Base-by-base conservation (phyloP, 148 eudicot species). In the Pharnaceum exiguum region DNA sequence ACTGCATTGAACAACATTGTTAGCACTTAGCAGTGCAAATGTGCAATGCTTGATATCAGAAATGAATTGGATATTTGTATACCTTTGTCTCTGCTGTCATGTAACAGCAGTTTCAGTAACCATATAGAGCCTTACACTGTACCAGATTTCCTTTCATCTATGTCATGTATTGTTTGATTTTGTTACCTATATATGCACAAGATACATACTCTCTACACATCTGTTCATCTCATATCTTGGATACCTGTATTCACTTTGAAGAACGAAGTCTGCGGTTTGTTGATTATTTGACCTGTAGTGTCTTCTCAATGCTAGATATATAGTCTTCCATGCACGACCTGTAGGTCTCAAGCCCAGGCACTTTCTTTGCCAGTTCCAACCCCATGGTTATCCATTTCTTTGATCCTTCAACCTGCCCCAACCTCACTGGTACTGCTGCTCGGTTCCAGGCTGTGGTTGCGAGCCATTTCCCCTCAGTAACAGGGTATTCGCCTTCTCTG, bases 381-480 rank as follows among this genome's bases (percentile, higher is more conserved):
- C 89, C 99, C 50, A 89, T 43, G 55, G 13, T 70, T 91, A 89
- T 86, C 99, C 99, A 93, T 73, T 82, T 93, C 63, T 44, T 93
- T 12, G 95, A 89, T 17, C 67, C 70, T 35, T 78, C 89, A 30
- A 53, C 63, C 63, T 78, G 79, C 22, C 95, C 95, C 68, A 89
- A 54, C 75, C 86, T 81, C 54, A 70, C 68, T 0, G 90, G 86
- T 7, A 86, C 67, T 55, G 91, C 81, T 60, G 95, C 99, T 32
- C 99, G 78, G 71, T 93, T 93, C 99, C 99, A 93, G 8, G 96
- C 90, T 31, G 99, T 83, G 70, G 77, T 83, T 37, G 89, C 87
- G 30, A 93, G 91, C 99, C 99, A 93, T 64, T 93, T 93, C 45
- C 83, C 96, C 60, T 93, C 96, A 32, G 72, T 80, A 44, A 55